phyloP scores from a whole-genome alignment of 371 early-diverging fungal genomes.

The Actinomortierella ambigua region DNA sequence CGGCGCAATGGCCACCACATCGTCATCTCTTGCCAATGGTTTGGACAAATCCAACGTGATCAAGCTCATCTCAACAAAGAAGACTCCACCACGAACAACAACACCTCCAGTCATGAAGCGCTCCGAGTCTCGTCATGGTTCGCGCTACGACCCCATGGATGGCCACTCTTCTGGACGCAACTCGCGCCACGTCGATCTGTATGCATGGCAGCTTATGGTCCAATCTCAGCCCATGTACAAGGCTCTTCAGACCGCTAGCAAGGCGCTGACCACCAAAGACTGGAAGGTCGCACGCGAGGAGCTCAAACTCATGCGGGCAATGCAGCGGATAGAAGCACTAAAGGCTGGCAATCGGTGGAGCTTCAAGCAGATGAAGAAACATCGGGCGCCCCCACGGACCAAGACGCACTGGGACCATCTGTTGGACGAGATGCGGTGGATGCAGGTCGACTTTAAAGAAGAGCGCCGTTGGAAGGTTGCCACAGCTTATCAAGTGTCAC shows the following conservation, averaged over 20 bases:
- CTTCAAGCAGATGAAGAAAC: conserved; percentile 78
- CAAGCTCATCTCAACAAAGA: conserved; percentile 23
- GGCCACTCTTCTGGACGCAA: conserved; percentile 32
- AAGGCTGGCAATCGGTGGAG: conserved; percentile 83
- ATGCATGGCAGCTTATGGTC: conserved; percentile 79
- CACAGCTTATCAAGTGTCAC: conserved; percentile 68
- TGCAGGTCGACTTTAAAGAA: conserved; percentile 84
- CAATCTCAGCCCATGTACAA: conserved; percentile 73
- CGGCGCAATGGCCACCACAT: neutral
- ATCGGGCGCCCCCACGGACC: conserved; percentile 70
- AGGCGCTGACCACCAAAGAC: conserved; percentile 77
- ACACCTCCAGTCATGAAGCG: conserved; percentile 36
- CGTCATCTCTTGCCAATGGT: neutral
- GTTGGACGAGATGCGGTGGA: conserved; percentile 91
- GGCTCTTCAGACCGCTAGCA: conserved; percentile 71
- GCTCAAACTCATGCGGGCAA: conserved; percentile 71
- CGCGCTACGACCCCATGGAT: conserved; percentile 27
- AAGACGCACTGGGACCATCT: conserved; percentile 90
- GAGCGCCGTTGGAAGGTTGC: conserved; percentile 88
- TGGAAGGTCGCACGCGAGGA: conserved; percentile 92
- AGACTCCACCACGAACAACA: conserved; percentile 34
- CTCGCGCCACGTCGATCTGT: conserved; percentile 56
- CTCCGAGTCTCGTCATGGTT: conserved; percentile 31
- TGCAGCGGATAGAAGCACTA: conserved; percentile 79
- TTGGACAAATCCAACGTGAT: conserved; percentile 6